Evolutionary conservation across 306 rosid species (phyloP), one percentile per base, ranked within the genome.

Genomic region (Lathyrus sativus): DNA sequence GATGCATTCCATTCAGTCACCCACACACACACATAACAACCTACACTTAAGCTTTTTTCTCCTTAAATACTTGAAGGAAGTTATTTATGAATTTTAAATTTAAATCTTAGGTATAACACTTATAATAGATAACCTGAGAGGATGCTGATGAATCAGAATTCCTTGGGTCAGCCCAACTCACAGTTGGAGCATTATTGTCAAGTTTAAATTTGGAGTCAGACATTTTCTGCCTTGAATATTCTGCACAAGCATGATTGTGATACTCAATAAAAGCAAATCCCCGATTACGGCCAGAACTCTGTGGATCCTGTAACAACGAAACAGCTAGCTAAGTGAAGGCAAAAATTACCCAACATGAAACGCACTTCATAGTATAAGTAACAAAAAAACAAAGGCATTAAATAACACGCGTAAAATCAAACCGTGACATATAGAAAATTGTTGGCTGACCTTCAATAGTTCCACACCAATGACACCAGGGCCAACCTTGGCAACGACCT

Each of bases 141-240:
- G 80, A 66, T 58, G 86, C 74, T 43, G 88, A 74, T 48, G 89
- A 84, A 44, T 85, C 96, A 19, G 82, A 37, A 83, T 83, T 86
- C 74, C 69, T 86, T 51, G 90, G 90, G 74, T 89, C 89, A 59
- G 89, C 89, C 96, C 96, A 89, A 59, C 84, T 81, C 63, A 87
- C 89, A 8, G 87, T 87, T 74, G 92, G 92, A 57, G 85, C 78
- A 78, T 75, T 89, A 51, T 12, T 64, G 45, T 78, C 87, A 6
- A 89, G 90, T 78, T 83, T 85, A 66, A 85, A 89, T n/a, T 83
- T 76, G n/a, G 90, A 77, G 76, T 67, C 64, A 6, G 89, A 83
- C 96, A 89, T 89, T 51, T 81, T 85, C 78, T 81, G 82, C 71
- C 83, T 82, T 2, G 91, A 82, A 75, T 84, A 82, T 45, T 84